Evolutionary conservation across 2,329 filamentous ascomycete species (phyloP).

Genomic region (Fusarium sp.): DNA sequence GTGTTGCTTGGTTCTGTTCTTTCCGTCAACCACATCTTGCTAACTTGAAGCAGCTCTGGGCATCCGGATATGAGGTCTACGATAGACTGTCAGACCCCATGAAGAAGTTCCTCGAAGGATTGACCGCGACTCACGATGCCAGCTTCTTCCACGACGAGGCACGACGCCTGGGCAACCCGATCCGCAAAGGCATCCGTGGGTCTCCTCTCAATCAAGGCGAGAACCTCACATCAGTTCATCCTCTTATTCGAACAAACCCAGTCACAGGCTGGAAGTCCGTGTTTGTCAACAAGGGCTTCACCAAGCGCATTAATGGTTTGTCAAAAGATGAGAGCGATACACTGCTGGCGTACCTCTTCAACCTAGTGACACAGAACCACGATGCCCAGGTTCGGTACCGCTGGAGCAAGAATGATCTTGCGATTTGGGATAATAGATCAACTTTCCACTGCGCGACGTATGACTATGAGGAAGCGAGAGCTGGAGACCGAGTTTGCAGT

Average conservation of each 20-base stretch:
- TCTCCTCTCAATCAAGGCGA: conserved; percentile 66
- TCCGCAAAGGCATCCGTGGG: conserved; percentile 57
- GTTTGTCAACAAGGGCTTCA: conserved; percentile 61
- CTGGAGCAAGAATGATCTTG: conserved; percentile 63
- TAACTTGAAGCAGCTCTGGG: conserved; percentile 62
- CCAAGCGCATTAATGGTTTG: conserved; percentile 63
- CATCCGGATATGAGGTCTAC: conserved; percentile 68
- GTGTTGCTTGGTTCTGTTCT: background rate
- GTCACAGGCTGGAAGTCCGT: conserved; percentile 67
- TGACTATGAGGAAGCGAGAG: conserved; percentile 62
- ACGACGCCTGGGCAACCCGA: conserved; percentile 55
- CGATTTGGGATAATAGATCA: conserved; percentile 73
- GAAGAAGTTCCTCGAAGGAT: conserved; percentile 56
- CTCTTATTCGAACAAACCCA: conserved; percentile 67
- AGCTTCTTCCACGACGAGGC: conserved; percentile 62
- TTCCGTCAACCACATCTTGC: conserved; percentile 25
- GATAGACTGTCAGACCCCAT: conserved; percentile 61
- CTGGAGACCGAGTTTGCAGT: conserved; percentile 54
- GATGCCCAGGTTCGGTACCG: conserved; percentile 65
- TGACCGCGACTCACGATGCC: conserved; percentile 59
- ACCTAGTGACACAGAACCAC: conserved; percentile 62
- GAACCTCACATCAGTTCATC: conserved; percentile 60
- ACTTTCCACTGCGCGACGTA: conserved; percentile 65
- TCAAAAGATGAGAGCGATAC: conserved; percentile 63
- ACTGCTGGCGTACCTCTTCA: conserved; percentile 59